Conservation (phyloP, 345 rosid genomes). For the Odontarrhena argentea region DNA sequence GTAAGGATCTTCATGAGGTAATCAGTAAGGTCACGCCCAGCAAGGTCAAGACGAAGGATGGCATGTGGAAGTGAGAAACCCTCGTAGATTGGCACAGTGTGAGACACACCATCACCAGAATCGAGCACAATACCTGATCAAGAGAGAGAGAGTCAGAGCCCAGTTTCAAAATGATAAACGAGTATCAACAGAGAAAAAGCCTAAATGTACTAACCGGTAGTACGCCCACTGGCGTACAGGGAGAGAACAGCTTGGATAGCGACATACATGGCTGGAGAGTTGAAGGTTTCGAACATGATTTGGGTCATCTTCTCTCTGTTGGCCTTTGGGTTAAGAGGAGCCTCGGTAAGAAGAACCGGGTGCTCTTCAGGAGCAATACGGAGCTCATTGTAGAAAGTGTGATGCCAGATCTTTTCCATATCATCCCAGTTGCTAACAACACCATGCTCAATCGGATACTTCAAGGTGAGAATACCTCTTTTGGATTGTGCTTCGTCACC, state of each 20-base stretch:
- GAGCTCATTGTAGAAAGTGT: conserved; percentile 65
- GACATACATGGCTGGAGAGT: conserved; percentile 63
- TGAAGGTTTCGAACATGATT: conserved; percentile 62
- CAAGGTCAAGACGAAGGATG: conserved; percentile 67
- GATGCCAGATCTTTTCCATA: conserved; percentile 72
- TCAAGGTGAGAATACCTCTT: conserved; percentile 68
- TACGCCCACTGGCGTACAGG: conserved; percentile 66
- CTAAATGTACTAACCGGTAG: conserved; percentile 50
- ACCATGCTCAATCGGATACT: conserved; percentile 67
- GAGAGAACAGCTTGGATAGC: conserved; percentile 67
- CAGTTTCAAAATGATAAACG: not conserved
- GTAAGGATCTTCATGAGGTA: conserved; percentile 67
- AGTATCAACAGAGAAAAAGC: conserved; percentile 19
- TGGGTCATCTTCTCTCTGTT: conserved; percentile 70
- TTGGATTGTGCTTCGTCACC: conserved; percentile 73
- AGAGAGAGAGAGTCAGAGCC: conserved; percentile 3
- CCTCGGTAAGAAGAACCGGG: conserved; percentile 65
- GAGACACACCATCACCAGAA: conserved; percentile 67
- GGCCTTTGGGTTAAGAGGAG: conserved; percentile 66
- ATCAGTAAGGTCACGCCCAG: conserved; percentile 65
- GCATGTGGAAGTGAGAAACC: conserved; percentile 73
- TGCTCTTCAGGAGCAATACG: conserved; percentile 67
- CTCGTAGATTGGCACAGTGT: conserved; percentile 61
- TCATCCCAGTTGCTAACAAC: conserved; percentile 77
- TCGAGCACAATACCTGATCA: conserved; percentile 60